Evolutionary conservation across 441 rosid genomes (phyloP).

Genomic region (Aquilaria agallochum): DNA sequence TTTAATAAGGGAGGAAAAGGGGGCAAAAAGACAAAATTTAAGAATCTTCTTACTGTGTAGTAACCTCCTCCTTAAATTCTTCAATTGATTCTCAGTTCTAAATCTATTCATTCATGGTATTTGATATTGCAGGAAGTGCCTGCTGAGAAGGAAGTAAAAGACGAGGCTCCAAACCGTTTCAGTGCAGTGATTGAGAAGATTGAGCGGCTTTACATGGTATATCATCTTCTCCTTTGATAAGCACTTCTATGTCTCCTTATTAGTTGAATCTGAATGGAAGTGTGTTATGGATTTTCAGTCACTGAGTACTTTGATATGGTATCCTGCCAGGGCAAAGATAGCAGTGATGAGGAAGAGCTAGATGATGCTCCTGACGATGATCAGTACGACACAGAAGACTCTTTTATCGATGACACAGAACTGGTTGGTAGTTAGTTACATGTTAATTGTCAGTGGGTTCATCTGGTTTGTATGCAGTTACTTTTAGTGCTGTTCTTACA

Average conservation of each 20-base stretch:
- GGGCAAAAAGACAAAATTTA: too few species aligned
- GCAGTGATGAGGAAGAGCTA: slow-evolving; percentile 94
- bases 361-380: slow-evolving; percentile 92
- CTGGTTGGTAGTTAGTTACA: slow-evolving; percentile 58
- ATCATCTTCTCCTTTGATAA: background rate
- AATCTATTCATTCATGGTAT: slow-evolving; percentile 1
- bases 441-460: background rate
- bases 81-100: background rate
- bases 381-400: slow-evolving; percentile 97
- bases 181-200: slow-evolving; percentile 99
- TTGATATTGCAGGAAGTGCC: slow-evolving; percentile 46
- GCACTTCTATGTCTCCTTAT: background rate
- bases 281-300: background rate
- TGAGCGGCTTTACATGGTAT: slow-evolving; percentile 94
- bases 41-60: too few species aligned
- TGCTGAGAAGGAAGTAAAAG: slow-evolving; percentile 49
- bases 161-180: slow-evolving; percentile 69
- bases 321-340: slow-evolving; percentile 73
- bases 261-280: too few species aligned
- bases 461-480: slow-evolving; percentile 2
- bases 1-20: too few species aligned
- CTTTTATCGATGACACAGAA: slow-evolving; percentile 95
- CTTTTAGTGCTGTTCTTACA: slow-evolving; percentile 12
- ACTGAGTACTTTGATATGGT: slow-evolving; percentile 9
- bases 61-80: too few species aligned